A percentile compares a stretch with the other conserved stretches of the same genome.
These are phyloP conservation scores for Pinus taeda DNA, from an alignment of 75 land plant genomes.

Conservation along the genomic window DNA sequence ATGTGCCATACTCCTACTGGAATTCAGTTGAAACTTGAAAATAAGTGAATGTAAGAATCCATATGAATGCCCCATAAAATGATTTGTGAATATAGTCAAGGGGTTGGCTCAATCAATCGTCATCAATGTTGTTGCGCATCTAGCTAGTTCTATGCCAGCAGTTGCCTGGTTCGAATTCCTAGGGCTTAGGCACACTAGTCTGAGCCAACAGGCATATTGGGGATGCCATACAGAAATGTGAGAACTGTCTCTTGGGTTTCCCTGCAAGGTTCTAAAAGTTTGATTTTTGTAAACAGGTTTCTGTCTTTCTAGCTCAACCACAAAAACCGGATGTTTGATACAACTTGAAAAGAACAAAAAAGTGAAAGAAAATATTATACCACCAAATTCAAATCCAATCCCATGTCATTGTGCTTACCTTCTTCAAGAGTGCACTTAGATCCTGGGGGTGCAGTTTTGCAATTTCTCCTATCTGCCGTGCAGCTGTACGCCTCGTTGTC, in stretches of 20 bases:
- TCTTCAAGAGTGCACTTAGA: conserved; percentile 63
- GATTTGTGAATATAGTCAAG: too few species aligned
- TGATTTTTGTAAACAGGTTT: background rate
- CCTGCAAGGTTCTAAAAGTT: background rate
- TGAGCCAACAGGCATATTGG: background rate
- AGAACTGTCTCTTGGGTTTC: conserved; percentile 13
- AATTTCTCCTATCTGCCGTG: conserved; percentile 94
- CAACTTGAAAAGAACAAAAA: background rate
- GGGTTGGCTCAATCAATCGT: background rate
- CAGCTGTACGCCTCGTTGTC: conserved; percentile 84
- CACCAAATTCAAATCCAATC: background rate
- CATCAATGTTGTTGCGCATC: background rate
- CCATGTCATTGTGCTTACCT: conserved; percentile 28
- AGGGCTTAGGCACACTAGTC: too few species aligned
- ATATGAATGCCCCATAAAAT: too few species aligned
- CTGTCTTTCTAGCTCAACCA: background rate
- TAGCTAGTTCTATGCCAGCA: background rate
- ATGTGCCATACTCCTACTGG: background rate
- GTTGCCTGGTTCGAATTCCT: too few species aligned
- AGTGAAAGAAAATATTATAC: background rate
- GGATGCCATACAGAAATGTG: conserved; percentile 89
- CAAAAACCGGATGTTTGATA: background rate
- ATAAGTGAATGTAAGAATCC: background rate
- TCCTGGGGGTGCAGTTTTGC: conserved; percentile 90
- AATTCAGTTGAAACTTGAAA: background rate